These are phyloP conservation scores for Hypoxylon sp. DNA, from an alignment of 2,329 filamentous ascomycete genomes.

Conservation along the genomic window DNA sequence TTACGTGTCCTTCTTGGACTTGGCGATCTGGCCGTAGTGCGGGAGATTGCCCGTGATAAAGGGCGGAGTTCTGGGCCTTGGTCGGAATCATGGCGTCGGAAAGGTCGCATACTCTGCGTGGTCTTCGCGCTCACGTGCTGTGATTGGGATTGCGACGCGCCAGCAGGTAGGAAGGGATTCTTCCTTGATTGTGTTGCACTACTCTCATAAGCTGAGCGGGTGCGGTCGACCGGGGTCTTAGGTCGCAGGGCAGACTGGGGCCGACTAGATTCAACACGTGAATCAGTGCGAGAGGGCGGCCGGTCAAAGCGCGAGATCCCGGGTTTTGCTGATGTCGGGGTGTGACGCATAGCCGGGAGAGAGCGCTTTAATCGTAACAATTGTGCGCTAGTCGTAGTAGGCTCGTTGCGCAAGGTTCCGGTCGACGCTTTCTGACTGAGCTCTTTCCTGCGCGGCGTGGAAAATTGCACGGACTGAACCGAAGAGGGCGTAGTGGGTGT, in stretches of 20 bases:
- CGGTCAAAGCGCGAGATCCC: constrained; percentile 66
- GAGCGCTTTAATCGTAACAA: constrained; percentile 76
- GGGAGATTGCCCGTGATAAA: constrained; percentile 70
- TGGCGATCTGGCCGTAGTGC: constrained; percentile 72
- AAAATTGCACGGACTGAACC: constrained; percentile 66
- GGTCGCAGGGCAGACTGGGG: constrained; percentile 70
- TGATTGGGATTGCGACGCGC: constrained; percentile 79
- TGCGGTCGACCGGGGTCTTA: constrained; percentile 80
- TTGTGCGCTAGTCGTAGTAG: constrained; percentile 76
- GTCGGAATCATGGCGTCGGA: constrained; percentile 88
- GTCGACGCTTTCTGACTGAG: constrained; percentile 69
- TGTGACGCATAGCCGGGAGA: constrained; percentile 70
- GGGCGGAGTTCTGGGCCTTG: constrained; percentile 72
- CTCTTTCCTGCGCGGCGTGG: constrained; percentile 74
- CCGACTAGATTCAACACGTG: constrained; percentile 66
- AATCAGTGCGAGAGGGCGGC: constrained; percentile 72
- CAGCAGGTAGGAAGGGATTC: constrained; percentile 83
- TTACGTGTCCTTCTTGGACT: constrained; percentile 65
- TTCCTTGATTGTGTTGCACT: constrained; percentile 69
- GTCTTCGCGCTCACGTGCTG: constrained; percentile 83
- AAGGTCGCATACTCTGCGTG: constrained; percentile 75
- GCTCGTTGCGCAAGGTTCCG: constrained; percentile 69
- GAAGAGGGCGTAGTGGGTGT: constrained; percentile 73
- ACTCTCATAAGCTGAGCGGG: constrained; percentile 66
- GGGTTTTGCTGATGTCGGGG: constrained; percentile 68